These are phyloP conservation scores for Lachancea fermentati DNA, from an alignment of 805 yeast genomes.

Conservation along the genomic window DNA sequence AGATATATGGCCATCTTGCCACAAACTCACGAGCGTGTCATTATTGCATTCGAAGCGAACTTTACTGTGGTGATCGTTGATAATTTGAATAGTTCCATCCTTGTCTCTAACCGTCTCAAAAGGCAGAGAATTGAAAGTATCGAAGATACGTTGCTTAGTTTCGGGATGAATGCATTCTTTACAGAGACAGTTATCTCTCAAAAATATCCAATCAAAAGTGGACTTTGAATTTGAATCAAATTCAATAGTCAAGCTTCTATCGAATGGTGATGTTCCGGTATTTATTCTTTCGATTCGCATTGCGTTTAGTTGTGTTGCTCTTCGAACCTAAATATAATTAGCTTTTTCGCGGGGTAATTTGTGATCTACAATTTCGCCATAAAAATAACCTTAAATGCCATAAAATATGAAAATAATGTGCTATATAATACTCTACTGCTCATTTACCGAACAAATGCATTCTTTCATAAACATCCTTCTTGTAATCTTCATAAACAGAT, in stretches of 20 bases:
- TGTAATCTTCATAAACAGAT: constrained; percentile 30
- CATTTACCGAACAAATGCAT: constrained; percentile 21
- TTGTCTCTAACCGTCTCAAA: constrained; percentile 4
- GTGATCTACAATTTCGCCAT: not conserved
- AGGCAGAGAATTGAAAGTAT: constrained; percentile 35
- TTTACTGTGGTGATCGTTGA: not conserved
- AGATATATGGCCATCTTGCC: constrained; percentile 10
- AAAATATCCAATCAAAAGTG: constrained; percentile 8
- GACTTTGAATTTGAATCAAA: not conserved
- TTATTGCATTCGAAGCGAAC: not conserved
- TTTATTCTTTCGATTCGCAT: not conserved
- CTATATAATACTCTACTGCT: not conserved
- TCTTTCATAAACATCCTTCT: constrained; percentile 28
- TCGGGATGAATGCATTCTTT: constrained; percentile 31
- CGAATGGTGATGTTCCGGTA: not conserved
- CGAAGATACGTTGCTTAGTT: constrained; percentile 49
- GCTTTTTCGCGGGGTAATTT: not conserved
- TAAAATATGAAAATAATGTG: not conserved
- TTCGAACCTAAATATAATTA: too few species aligned
- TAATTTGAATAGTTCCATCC: not conserved
- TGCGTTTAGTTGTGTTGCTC: not conserved
- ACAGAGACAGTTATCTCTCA: constrained; percentile 11
- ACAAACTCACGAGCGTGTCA: constrained; percentile 5
- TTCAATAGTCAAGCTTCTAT: not conserved
- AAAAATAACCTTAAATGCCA: not conserved